Conservation (phyloP, 148 eudicot species). For the Arctostaphylos glauca region DNA sequence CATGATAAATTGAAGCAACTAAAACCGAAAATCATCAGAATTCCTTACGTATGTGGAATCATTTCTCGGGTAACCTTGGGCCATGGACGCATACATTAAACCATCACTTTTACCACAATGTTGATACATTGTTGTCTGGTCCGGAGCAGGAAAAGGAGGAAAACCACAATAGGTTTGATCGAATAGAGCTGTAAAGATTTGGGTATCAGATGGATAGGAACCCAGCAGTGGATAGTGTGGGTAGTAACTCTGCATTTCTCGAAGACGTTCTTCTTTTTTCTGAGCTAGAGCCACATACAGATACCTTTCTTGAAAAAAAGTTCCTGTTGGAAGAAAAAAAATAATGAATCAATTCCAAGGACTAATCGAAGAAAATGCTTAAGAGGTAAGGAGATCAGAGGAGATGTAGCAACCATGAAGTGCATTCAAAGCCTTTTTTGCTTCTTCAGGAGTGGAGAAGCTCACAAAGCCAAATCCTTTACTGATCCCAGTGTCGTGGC, state of each 20-base stretch:
- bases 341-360: not conserved
- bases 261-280: conserved; percentile 24
- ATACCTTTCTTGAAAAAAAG: conserved; percentile 21
- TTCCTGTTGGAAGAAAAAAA: conserved; percentile 25
- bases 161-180: conserved; percentile 15
- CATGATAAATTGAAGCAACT: not conserved
- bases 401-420: conserved; percentile 26
- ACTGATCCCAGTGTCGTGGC: conserved; percentile 30
- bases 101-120: conserved; percentile 7
- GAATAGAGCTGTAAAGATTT: not conserved
- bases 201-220: not conserved
- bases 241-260: conserved; percentile 1
- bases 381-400: not conserved
- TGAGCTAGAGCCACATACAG: conserved; percentile 31
- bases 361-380: not conserved
- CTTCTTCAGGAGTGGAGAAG: conserved; percentile 44
- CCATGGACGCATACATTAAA: conserved; percentile 6
- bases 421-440: conserved; percentile 30
- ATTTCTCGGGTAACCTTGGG: conserved; percentile 10
- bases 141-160: not conserved
- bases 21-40: not conserved
- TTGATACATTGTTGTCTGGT: conserved; percentile 6
- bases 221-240: not conserved
- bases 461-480: conserved; percentile 47
- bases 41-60: conserved; percentile 24